A percentile compares a stretch with the other conserved stretches of the same genome.
phyloP scores from a whole-genome alignment of 352 stramenopile genomes.

The Phytophthora melonis region DNA sequence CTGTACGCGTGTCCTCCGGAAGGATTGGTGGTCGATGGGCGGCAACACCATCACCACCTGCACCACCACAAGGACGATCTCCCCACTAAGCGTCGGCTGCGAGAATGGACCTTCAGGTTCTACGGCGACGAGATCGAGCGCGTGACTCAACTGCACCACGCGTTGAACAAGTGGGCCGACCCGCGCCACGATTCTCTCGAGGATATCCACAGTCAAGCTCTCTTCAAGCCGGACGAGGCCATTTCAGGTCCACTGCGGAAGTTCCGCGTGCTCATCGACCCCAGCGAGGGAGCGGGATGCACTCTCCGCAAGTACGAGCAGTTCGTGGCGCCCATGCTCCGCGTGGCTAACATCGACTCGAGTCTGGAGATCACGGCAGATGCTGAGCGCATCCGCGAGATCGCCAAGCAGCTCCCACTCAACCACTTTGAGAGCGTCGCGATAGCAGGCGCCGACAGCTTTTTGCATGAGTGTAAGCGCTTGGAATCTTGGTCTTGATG shows the following conservation, averaged over 20 bases:
- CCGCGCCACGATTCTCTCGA: constrained; percentile 33
- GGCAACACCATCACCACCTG: constrained; percentile 23
- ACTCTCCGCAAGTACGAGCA: constrained; percentile 52
- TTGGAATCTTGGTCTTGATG: not conserved
- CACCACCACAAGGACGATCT: constrained; percentile 29
- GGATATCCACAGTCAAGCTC: constrained; percentile 19
- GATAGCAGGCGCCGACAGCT: constrained; percentile 63
- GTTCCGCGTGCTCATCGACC: constrained; percentile 72
- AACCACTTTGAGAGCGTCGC: constrained; percentile 64
- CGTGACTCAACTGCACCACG: constrained; percentile 41
- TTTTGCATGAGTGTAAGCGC: constrained; percentile 51
- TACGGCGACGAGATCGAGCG: constrained; percentile 46
- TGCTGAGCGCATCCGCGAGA: constrained; percentile 45
- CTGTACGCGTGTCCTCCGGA: constrained; percentile 54
- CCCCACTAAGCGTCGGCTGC: constrained; percentile 40
- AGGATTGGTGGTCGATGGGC: constrained; percentile 10
- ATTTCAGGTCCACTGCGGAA: constrained; percentile 33
- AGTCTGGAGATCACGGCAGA: constrained; percentile 50
- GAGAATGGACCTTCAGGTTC: constrained; percentile 60
- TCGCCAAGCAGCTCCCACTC: constrained; percentile 56
- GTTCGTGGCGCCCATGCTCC: constrained; percentile 59
- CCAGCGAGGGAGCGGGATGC: constrained; percentile 46
- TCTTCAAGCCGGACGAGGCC: constrained; percentile 16
- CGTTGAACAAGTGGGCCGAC: constrained; percentile 56
- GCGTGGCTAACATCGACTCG: constrained; percentile 55